Evolutionary conservation across 306 rosid genomes (phyloP).

Genomic region (Ormosia emarginata): DNA sequence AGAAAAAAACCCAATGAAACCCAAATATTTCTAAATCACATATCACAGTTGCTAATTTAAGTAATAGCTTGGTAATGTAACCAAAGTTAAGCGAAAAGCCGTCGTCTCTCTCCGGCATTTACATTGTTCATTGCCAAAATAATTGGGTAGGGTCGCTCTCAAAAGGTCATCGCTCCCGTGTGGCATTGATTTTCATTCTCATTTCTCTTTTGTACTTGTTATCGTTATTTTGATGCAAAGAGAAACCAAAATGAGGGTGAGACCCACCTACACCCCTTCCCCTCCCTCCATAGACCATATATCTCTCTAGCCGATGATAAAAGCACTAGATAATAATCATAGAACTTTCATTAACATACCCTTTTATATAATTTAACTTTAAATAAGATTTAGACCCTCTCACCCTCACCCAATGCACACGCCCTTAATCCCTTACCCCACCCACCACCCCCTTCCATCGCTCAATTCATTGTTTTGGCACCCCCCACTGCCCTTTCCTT

Average conservation of each 20-base stretch:
- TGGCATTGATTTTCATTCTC: constrained; percentile 74
- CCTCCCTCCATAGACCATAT: not conserved
- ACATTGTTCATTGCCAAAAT: constrained; percentile 33
- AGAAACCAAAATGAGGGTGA: constrained; percentile 48
- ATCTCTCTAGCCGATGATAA: constrained; percentile 5
- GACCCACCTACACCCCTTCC: constrained; percentile 33
- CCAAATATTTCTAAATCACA: not conserved
- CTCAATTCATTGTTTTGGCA: not conserved
- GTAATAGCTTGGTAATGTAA: constrained; percentile 2
- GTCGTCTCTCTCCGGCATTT: constrained; percentile 19
- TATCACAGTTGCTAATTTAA: constrained; percentile 3
- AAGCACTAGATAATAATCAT: constrained; percentile 40
- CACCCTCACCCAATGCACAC: constrained; percentile 22
- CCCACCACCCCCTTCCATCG: not conserved
- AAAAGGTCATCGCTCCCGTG: constrained; percentile 45
- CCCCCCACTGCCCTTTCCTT: not conserved
- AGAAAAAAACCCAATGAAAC: not conserved
- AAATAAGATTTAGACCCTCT: not conserved
- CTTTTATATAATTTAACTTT: constrained; percentile 18
- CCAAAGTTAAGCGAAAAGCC: constrained; percentile 10
- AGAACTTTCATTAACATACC: constrained; percentile 38
- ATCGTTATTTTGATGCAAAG: constrained; percentile 38
- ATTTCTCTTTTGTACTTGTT: constrained; percentile 53
- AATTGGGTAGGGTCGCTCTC: constrained; percentile 48
- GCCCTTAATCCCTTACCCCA: constrained; percentile 22